phyloP scores from a whole-genome alignment of 805 yeast genomes.

The Scheffersomyces coipomensis region DNA sequence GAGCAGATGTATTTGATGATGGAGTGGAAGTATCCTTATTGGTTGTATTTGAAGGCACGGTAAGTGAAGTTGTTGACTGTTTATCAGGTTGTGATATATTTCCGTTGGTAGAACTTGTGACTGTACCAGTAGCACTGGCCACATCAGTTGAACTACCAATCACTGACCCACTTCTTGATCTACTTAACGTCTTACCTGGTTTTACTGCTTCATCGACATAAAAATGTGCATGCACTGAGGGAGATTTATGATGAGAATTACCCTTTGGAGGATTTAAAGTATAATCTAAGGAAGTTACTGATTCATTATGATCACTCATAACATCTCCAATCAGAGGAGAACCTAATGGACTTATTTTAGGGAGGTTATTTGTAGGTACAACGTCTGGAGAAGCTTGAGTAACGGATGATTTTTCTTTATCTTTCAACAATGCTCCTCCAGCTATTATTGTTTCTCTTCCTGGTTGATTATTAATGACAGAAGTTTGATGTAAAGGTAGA shows the following conservation, averaged over 20 bases:
- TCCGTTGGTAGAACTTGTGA: not conserved
- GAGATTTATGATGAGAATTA: slow-evolving; percentile 46
- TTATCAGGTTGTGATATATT: not conserved
- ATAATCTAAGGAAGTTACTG: slow-evolving; percentile 23
- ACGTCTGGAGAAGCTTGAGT: not conserved
- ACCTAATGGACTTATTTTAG: not conserved
- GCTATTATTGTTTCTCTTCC: slow-evolving; percentile 33
- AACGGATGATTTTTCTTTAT: slow-evolving; percentile 6
- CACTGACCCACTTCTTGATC: slow-evolving; percentile 40
- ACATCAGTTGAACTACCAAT: not conserved
- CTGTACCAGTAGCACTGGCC: not conserved
- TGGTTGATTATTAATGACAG: not conserved
- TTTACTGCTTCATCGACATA: slow-evolving; percentile 66
- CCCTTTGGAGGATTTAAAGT: slow-evolving; percentile 28
- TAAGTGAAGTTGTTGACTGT: no score
- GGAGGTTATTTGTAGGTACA: not conserved
- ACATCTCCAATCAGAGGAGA: not conserved
- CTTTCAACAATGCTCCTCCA: slow-evolving; percentile 44
- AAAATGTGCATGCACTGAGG: slow-evolving; percentile 80
- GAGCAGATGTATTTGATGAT: not conserved
- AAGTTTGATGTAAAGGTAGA: slow-evolving; percentile 3
- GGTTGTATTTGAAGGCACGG: not conserved
- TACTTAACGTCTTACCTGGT: slow-evolving; percentile 29
- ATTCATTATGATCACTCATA: slow-evolving; percentile 10
- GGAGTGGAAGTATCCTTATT: not conserved